Percentiles rank a stretch among this genome's conserved stretches.
Conservation (phyloP, 345 rosid species). For the Eucalyptus polyanthemos region DNA sequence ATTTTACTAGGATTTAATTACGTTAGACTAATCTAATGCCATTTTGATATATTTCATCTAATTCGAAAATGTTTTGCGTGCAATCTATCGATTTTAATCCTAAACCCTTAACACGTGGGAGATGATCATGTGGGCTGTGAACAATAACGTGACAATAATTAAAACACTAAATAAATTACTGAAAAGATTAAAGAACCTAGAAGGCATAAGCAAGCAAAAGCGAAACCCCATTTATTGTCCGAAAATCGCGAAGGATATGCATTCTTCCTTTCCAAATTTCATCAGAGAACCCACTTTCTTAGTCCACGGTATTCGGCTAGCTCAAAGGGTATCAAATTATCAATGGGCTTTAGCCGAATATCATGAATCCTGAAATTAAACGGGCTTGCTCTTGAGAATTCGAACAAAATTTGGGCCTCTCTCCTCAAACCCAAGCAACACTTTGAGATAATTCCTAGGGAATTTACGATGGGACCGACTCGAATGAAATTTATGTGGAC, state of each 20-base stretch:
- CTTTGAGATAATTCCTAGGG: neutral
- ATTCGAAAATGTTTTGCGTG: no score
- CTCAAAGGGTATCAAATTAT: neutral
- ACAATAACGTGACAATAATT: no score
- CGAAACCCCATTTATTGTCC: neutral
- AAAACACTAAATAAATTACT: no score
- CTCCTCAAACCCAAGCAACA: neutral
- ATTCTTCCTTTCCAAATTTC: neutral
- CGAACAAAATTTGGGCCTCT: neutral
- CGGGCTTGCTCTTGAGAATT: neutral
- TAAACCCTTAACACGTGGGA: neutral
- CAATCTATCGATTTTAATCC: no score
- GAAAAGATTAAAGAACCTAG: neutral
- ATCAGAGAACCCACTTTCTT: neutral
- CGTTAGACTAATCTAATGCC: no score
- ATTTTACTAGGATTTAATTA: no score
- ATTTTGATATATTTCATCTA: no score
- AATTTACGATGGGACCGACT: neutral
- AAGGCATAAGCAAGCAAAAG: neutral
- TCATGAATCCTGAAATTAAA: neutral
- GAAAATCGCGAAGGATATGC: neutral
- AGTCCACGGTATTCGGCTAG: neutral
- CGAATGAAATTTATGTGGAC: neutral
- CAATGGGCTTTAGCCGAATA: neutral
- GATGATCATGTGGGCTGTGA: accelerated